phyloP scores from a whole-genome alignment of 1,139 yeast genomes.

The Debaryomyces robertsiae region DNA sequence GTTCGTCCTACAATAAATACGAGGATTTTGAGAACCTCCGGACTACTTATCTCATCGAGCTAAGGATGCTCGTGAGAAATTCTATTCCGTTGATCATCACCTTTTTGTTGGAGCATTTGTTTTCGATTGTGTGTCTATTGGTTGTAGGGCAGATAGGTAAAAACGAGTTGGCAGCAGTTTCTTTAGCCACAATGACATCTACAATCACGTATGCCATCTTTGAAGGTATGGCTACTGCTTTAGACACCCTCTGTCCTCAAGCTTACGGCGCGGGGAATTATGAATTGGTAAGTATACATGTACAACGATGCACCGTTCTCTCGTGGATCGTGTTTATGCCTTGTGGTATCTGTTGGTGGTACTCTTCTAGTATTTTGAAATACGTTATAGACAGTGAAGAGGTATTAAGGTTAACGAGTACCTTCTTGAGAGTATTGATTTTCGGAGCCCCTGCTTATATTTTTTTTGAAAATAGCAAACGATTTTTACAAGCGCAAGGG shows the following conservation, averaged over 20 bases:
- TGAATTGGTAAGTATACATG: conserved; percentile 60
- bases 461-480: conserved; percentile 77
- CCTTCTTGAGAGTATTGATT: conserved; percentile 64
- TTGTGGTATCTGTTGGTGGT: conserved; percentile 66
- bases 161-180: conserved; percentile 75
- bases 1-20: conserved; percentile 22
- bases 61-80: conserved; percentile 51
- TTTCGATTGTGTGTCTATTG: conserved; percentile 68
- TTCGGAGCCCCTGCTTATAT: conserved; percentile 86
- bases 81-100: conserved; percentile 68
- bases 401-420: conserved; percentile 64
- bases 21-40: conserved; percentile 45
- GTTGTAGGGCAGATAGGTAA: conserved; percentile 77
- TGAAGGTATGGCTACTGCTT: conserved; percentile 85
- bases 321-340: conserved; percentile 61
- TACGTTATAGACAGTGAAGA: conserved; percentile 59
- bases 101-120: conserved; percentile 69
- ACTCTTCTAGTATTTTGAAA: conserved; percentile 54
- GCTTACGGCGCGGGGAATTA: conserved; percentile 74
- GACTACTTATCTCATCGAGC: conserved; percentile 51
- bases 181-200: conserved; percentile 85
- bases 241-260: conserved; percentile 87
- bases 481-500: conserved; percentile 89
- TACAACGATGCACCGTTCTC: conserved; percentile 63
- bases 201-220: conserved; percentile 82